Percentiles rank a stretch among this genome's conserved stretches.
phyloP scores from a whole-genome alignment of 73 alveolate genomes.

The Halteria grandinella region DNA sequence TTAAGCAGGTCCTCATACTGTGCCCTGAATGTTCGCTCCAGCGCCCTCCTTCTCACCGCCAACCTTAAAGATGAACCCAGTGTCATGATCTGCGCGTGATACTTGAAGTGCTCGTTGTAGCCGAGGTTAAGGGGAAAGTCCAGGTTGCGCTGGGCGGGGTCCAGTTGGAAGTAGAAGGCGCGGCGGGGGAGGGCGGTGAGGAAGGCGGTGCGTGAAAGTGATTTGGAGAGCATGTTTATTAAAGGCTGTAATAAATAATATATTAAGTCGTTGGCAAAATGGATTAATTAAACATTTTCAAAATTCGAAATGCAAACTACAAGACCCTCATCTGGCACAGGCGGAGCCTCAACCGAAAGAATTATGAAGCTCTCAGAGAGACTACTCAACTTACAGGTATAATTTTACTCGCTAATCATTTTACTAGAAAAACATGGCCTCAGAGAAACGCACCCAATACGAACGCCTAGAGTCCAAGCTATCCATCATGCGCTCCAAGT shows the following conservation, averaged over 20 bases:
- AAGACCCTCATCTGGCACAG: not conserved
- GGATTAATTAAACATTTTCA: not conserved
- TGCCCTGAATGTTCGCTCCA: not conserved
- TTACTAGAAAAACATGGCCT: constrained; percentile 21
- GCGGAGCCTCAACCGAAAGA: constrained; percentile 21
- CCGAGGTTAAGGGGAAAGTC: constrained; percentile 55
- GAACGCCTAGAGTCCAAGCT: constrained; percentile 37
- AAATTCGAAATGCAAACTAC: constrained; percentile 41
- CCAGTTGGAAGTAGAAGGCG: constrained; percentile 24
- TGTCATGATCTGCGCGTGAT: constrained; percentile 11
- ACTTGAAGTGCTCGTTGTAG: constrained; percentile 35
- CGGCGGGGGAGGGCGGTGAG: not conserved
- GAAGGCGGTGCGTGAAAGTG: not conserved
- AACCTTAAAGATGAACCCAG: not conserved
- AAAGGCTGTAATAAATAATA: too few species aligned
- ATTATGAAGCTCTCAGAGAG: constrained; percentile 37
- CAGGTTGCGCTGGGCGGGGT: constrained; percentile 6
- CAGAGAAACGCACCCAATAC: constrained; percentile 34
- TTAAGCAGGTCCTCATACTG: constrained; percentile 20
- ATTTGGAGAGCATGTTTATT: too few species aligned
- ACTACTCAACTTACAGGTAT: constrained; percentile 21
- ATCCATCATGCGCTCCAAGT: constrained; percentile 54
- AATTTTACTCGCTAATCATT: not conserved
- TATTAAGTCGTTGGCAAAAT: too few species aligned
- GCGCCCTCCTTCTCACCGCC: not conserved